These are phyloP conservation scores for Rhynchosporium agropyri DNA, from an alignment of 2,329 filamentous ascomycete genomes.

Conservation along the genomic window DNA sequence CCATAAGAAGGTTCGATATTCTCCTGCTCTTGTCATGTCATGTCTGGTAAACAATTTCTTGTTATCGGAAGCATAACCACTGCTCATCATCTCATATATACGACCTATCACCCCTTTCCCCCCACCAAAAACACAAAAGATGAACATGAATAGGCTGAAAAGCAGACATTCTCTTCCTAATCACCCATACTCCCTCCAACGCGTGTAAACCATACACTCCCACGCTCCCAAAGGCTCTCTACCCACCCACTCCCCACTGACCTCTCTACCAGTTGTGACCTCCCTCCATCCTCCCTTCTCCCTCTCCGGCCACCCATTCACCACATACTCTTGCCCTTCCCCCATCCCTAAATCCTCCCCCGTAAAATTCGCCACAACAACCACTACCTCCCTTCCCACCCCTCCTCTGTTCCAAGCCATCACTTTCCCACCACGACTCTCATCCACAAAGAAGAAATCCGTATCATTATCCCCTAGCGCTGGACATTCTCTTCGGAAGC, in stretches of 20 bases:
- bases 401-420: conserved; percentile 30
- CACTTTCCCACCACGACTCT: conserved; percentile 27
- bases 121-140: not conserved
- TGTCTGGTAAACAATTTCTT: too few species aligned
- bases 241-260: conserved; percentile 28
- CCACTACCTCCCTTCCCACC: conserved; percentile 18
- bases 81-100: too few species aligned
- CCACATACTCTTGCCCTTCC: conserved; percentile 24
- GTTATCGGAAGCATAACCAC: too few species aligned
- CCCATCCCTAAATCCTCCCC: conserved; percentile 23
- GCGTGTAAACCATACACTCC: conserved; percentile 31
- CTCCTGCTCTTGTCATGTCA: too few species aligned
- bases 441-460: conserved; percentile 26
- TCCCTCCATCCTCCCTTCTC: conserved; percentile 27
- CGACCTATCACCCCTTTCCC: too few species aligned
- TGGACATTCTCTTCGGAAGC: conserved; percentile 26
- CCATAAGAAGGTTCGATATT: too few species aligned
- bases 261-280: conserved; percentile 23
- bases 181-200: conserved; percentile 21
- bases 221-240: conserved; percentile 29
- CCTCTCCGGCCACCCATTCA: conserved; percentile 23
- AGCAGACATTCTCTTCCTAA: too few species aligned
- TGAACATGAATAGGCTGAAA: not conserved
- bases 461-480: conserved; percentile 28
- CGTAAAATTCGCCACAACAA: conserved; percentile 29